phyloP scores from a whole-genome alignment of 192 early-diverging fungal genomes.

The Dispira parvispora region DNA sequence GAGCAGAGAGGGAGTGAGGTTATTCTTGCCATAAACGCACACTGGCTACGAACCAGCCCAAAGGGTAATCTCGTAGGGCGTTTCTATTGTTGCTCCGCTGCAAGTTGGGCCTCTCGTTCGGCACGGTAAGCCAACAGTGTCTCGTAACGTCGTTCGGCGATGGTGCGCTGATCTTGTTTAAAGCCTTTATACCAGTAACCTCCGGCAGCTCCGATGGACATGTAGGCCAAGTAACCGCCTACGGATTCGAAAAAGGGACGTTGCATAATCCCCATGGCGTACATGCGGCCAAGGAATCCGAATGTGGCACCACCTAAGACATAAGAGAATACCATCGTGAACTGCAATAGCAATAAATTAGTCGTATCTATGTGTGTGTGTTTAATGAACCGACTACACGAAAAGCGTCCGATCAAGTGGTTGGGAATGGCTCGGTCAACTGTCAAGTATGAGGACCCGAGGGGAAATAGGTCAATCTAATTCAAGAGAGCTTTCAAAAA shows the following conservation, averaged over 20 bases:
- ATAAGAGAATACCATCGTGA: neutral
- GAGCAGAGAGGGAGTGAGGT: too few species aligned
- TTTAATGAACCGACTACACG: too few species aligned
- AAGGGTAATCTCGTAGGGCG: too few species aligned
- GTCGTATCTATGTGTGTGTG: too few species aligned
- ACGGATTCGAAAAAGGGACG: slow-evolving; percentile 11
- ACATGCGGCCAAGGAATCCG: slow-evolving; percentile 11
- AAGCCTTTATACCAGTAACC: slow-evolving; percentile 10
- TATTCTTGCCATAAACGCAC: too few species aligned
- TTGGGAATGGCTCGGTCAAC: too few species aligned
- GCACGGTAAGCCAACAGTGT: neutral
- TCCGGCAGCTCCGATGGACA: neutral
- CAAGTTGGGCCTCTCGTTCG: neutral
- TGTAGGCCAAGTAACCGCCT: slow-evolving; percentile 1
- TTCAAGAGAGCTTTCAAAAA: too few species aligned
- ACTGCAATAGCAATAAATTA: neutral
- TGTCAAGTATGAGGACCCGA: too few species aligned
- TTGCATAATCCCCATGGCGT: slow-evolving; percentile 8
- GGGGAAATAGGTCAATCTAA: too few species aligned
- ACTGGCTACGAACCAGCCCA: too few species aligned
- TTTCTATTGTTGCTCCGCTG: neutral
- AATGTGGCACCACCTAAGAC: neutral
- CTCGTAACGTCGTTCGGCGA: slow-evolving; percentile 5
- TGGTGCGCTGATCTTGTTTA: neutral
- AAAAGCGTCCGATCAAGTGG: too few species aligned